Evolutionary conservation across 192 early-diverging fungal genomes (phyloP), one percentile per base, ranked within the genome.

Genomic region (Dispira simplex): DNA sequence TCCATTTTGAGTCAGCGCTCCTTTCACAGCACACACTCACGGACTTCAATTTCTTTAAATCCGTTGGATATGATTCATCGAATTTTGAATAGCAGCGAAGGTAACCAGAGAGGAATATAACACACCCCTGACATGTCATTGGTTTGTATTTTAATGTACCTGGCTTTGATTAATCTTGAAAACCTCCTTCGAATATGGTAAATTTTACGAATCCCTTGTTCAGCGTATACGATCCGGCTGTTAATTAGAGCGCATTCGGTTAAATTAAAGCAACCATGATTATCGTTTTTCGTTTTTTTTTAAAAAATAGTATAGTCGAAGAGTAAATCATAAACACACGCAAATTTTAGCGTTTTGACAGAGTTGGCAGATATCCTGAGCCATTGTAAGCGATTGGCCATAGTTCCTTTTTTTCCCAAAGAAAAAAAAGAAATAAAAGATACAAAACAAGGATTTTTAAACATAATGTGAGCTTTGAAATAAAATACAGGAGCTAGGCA

Each of bases 21-120:
- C 4, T 39, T 14, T 14, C 32, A 45, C 1, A 62, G 59, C 59
- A 45, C 44, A 11, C 44, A 13, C 26, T 44, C 59, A 21, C 39
- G 39, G 12, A 43, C n/a, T 0, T 16, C 32, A 11, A 21, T 44
- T 8, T 14, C 59, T 12, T n/a, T 62, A 11, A 44, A 62, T 25
- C 59, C 59, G 3, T 45, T 62, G 44, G 59, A 45, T 10, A n/a
- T 62, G n/a, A 46, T 62, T 45, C 14, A 62, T 6, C 59, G 59
- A n/a, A 45, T 62, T 8, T n/a, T 62, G 45, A 62, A 39, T 11
- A 58, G 27, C 26, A 58, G 8, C 32, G 23, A 51, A 20, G 16
- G 23, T 51, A 20, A 51, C 23, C 16, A 18, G 49, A 18, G 23
- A 4, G n/a, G 23, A 23, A 20, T 51, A 20, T 51, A 23, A 51